These are phyloP conservation scores for Fragosphaeria purpurea DNA, from an alignment of 2,329 filamentous ascomycete genomes.

Conservation along the genomic window DNA sequence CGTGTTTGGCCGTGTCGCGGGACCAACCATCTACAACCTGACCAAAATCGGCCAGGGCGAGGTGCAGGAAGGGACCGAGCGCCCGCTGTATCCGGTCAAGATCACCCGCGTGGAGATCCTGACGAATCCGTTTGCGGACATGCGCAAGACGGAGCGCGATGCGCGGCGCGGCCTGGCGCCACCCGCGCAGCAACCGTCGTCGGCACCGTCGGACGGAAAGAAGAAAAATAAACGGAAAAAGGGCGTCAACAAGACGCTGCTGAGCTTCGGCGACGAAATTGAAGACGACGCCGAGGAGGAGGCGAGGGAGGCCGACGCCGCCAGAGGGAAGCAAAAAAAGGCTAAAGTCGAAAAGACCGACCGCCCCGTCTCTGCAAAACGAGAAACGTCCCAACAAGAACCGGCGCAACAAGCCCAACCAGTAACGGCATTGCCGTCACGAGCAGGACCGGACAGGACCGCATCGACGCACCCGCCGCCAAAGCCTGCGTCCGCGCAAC, in stretches of 20 bases:
- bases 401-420: background rate
- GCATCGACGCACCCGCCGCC: background rate
- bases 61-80: constrained; percentile 65
- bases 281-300: constrained; percentile 36
- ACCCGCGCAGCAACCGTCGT: constrained; percentile 30
- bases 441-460: background rate
- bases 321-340: constrained; percentile 15
- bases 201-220: constrained; percentile 24
- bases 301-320: constrained; percentile 8
- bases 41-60: constrained; percentile 89
- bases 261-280: constrained; percentile 68
- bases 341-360: constrained; percentile 21
- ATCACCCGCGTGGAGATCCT: constrained; percentile 66
- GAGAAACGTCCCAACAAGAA: background rate
- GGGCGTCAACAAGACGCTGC: constrained; percentile 53
- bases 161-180: constrained; percentile 21
- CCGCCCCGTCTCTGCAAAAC: constrained; percentile 11
- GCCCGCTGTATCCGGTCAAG: constrained; percentile 76
- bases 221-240: constrained; percentile 59
- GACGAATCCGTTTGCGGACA: constrained; percentile 73
- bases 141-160: constrained; percentile 58
- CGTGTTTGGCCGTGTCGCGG: constrained; percentile 82
- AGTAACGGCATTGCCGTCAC: constrained; percentile 1
- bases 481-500: background rate
- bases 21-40: constrained; percentile 92